Base-by-base conservation (phyloP, 208 protist species). In the Balamuthia mandrillaris region DNA sequence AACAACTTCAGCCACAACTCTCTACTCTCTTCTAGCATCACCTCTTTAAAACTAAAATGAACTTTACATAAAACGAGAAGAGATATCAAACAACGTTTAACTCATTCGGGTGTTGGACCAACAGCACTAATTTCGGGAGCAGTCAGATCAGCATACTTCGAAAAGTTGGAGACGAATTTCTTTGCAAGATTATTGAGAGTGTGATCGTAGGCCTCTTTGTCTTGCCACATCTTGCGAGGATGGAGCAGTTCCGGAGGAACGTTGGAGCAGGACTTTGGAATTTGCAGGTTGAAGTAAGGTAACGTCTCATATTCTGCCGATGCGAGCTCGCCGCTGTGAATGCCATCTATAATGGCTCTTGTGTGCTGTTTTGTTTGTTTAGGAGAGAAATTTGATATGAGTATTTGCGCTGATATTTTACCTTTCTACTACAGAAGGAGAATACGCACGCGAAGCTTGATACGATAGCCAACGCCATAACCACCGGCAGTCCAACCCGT, bases 311-410 rank as follows among this genome's bases (percentile, higher is more conserved):
- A 96, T 42, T 90, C 58, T 31, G 89, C 88, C 72, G 93, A 86
- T 52, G 89, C 94, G 9, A 98, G 94, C 41, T 91, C 90, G 56
- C 96, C 96, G 86, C 94, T 88, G 92, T 98, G 95, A 90, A 98
- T 98, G 29, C 96, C 95, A 81, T 97, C 95, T 77, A 98, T 96
- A 77, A 98, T 96, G 35, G 94, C 92, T 81, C 97, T 94, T 35
- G 96, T 97, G 89, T 96, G 95, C n/a, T n/a, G n/a, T n/a, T n/a
- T n/a, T n/a, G n/a, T n/a, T n/a, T n/a, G n/a, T n/a, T n/a, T n/a
- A n/a, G n/a, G n/a, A n/a, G n/a, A n/a, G n/a, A n/a, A n/a, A n/a
- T n/a, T n/a, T n/a, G n/a, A n/a, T n/a, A n/a, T n/a, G n/a, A n/a
- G n/a, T n/a, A n/a, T n/a, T n/a, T n/a, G n/a, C n/a, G n/a, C n/a